Conservation (phyloP, 345 rosid genomes). For the Physaria fendleri region DNA sequence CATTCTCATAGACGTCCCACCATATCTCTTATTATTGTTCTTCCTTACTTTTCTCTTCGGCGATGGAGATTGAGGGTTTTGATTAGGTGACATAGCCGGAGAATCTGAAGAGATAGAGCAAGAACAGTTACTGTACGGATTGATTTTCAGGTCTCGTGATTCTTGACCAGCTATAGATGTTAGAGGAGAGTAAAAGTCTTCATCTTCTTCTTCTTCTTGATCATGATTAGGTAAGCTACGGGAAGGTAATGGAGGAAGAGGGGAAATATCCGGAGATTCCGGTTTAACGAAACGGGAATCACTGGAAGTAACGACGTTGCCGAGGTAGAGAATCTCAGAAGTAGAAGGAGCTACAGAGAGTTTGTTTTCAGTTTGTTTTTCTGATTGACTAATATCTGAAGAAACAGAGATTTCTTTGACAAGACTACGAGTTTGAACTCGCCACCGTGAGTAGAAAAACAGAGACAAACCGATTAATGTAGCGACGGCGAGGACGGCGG, state of each 20-base stretch:
- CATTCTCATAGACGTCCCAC: slow-evolving; percentile 27
- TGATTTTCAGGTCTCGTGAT: slow-evolving; percentile 34
- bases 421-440: slow-evolving; percentile 25
- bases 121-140: slow-evolving; percentile 45
- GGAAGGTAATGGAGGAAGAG: slow-evolving; percentile 78
- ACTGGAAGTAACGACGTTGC: slow-evolving; percentile 44
- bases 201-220: slow-evolving; percentile 32
- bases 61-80: slow-evolving; percentile 31
- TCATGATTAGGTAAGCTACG: slow-evolving; percentile 34
- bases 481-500: slow-evolving; percentile 46
- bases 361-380: slow-evolving; percentile 27
- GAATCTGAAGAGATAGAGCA: slow-evolving; percentile 52
- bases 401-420: slow-evolving; percentile 23
- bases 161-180: slow-evolving; percentile 58
- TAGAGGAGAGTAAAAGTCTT: slow-evolving; percentile 85
- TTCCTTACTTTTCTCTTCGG: slow-evolving; percentile 22
- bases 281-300: slow-evolving; percentile 45
- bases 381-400: slow-evolving; percentile 16
- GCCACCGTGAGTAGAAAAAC: slow-evolving; percentile 43
- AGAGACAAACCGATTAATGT: slow-evolving; percentile 21
- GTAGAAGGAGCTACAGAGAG: slow-evolving; percentile 37
- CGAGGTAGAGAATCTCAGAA: slow-evolving; percentile 81
- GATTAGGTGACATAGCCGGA: slow-evolving; percentile 51
- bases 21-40: slow-evolving; percentile 28
- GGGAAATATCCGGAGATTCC: slow-evolving; percentile 85